phyloP scores from a whole-genome alignment of 2,329 filamentous ascomycete species.

The Paecilomyces fulvus region DNA sequence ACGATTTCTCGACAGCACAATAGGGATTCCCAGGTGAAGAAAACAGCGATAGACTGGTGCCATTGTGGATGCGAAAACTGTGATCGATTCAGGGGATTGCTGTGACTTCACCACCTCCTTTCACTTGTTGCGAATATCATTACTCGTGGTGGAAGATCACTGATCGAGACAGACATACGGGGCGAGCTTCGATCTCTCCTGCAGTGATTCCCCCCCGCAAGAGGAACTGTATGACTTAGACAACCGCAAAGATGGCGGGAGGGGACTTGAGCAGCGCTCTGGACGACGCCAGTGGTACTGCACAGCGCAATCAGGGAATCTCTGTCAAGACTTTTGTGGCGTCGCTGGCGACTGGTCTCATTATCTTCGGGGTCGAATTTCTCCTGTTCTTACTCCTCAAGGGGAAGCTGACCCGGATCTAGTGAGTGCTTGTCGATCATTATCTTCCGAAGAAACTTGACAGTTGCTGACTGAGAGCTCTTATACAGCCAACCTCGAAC shows the following conservation, averaged over 20 bases:
- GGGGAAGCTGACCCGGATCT: conserved; percentile 72
- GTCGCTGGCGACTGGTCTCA: conserved; percentile 53
- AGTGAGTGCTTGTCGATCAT: conserved; percentile 45
- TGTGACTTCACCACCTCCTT: too few relatives aligned
- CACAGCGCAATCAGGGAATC: conserved; percentile 27
- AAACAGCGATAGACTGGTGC: too few relatives aligned
- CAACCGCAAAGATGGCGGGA: conserved; percentile 6
- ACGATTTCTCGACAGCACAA: too few relatives aligned
- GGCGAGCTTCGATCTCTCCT: neutral
- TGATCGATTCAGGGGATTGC: too few relatives aligned
- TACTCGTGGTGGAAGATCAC: neutral
- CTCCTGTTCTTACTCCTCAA: conserved; percentile 67
- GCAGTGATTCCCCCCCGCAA: neutral
- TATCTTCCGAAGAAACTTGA: neutral
- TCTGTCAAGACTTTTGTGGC: conserved; percentile 51
- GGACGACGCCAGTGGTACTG: conserved; percentile 27
- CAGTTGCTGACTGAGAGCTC: conserved; percentile 2
- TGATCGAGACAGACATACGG: neutral
- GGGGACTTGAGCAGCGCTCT: conserved; percentile 25
- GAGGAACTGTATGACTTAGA: neutral
- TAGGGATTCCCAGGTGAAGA: too few relatives aligned
- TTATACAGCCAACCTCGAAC: conserved; percentile 64
- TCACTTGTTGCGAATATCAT: neutral
- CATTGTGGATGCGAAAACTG: too few relatives aligned
- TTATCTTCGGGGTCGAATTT: conserved; percentile 56